Evolutionary conservation across 2,329 filamentous ascomycete species (phyloP), one percentile per base, ranked within the genome.

Genomic region (Colletotrichum karsti): DNA sequence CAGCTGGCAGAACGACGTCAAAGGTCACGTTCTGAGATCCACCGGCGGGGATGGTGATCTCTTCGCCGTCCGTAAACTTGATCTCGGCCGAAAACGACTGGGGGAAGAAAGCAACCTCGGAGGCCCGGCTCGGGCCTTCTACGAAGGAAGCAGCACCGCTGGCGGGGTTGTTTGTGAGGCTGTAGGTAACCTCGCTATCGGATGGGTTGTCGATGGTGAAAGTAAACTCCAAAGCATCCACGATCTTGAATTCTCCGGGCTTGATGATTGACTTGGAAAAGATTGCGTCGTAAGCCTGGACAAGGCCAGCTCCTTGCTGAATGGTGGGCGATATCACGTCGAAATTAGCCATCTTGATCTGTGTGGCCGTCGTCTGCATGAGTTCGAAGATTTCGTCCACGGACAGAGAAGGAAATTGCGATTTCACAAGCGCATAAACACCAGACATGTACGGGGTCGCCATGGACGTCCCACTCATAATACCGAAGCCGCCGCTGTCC

Each of bases 211-310:
- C 81, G 70, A 91, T 81, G 24, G 80, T 84, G 73, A 91, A 88
- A 1, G 77, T 79, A 8, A 79, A 75, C 42, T 76, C 75, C 63
- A 88, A 84, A 79, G 90, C 74, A 70, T 87, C 85, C 0, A 88
- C 88, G 73, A 91, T 88, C 73, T 91, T 91, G 77, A 91, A 90
- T 4, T 87, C 83, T 10, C 91, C 77, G 72, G 84, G 87, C 10
- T 85, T 85, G 7, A 82, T 83, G 35, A 63, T 12, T 2, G 66
- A 46, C 33, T 24, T 59, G 15, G 56, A 41, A 13, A 61, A 60
- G 1, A 68, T 30, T 3, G 69, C 66, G 2, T 69, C 46, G 37
- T 59, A 56, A 24, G 57, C 66, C 13, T 69, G 66, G 9, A 63
- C 30, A 12, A 70, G 35, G 7, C 69, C 69, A 5, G 55, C 56